Base-by-base conservation (phyloP, 1,284 basidiomycete species). In the Apiotrichum domesticum region DNA sequence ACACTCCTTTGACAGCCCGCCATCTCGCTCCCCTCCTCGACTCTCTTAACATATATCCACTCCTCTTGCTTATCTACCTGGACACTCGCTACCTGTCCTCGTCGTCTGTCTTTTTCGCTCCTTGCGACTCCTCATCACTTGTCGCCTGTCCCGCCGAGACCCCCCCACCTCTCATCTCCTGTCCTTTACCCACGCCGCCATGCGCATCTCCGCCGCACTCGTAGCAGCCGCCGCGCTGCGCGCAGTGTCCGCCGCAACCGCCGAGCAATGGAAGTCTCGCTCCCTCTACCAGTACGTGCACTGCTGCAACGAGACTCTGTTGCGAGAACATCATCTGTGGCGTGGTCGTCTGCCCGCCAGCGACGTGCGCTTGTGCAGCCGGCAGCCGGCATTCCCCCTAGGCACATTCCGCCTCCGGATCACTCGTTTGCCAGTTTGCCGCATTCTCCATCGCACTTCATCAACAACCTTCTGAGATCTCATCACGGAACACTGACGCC, bases 221-320 rank as follows among this genome's bases (percentile, higher is more conserved):
- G 35, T 39, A 14, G 10, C 52, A 32, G 49, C 51, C 32, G 50
- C 57, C 46, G 49, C 48, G 7, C 48, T 63, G 34, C 61, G 64
- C 15, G 57, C 61, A 8, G 61, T 61, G 6, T 46, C 56, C n/a
- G 73, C 73, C 3, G 67, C 67, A 1, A 65, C 66, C 5, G 70
- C 71, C 33, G 70, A 71, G 13, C 63, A 74, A 51, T 78, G 69
- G 78, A 70, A 63, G 58, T 68, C 62, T 42, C 70, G 64, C 61
- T 69, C 78, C 57, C 79, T 72, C 65, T 79, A 68, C 67, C 69
- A 71, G 77, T 77, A 49, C 67, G 73, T 68, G 9, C 9, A 32
- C n/a, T n/a, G 41, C 11, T 40, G 32, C 34, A 34, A 9, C 4
- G 11, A 47, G 32, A 29, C n/a, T 45, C 44, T 47, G 35, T 51